These are phyloP conservation scores for Flammula alnicola DNA, from an alignment of 1,284 basidiomycete species.

Conservation along the genomic window DNA sequence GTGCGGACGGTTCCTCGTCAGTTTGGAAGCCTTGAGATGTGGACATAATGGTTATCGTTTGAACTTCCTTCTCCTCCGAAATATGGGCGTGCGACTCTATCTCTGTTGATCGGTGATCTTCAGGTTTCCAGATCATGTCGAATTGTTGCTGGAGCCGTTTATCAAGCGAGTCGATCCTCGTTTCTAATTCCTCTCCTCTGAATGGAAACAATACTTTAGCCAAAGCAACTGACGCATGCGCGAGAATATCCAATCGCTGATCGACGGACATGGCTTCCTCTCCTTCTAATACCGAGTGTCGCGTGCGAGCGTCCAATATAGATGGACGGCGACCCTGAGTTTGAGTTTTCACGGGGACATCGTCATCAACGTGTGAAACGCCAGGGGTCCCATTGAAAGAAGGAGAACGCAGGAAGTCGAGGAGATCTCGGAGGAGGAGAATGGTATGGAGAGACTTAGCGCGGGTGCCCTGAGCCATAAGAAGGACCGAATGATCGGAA, in stretches of 20 bases:
- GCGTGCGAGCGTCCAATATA: constrained; percentile 1
- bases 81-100: neutral
- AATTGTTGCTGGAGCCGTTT: constrained; percentile 16
- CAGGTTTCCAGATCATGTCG: constrained; percentile 14
- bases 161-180: constrained; percentile 16
- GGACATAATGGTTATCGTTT: neutral
- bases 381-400: neutral
- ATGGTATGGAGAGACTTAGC: constrained; percentile 18
- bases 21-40: constrained; percentile 2
- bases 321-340: no score
- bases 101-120: constrained; percentile 2
- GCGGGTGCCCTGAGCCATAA: constrained; percentile 1
- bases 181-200: constrained; percentile 19
- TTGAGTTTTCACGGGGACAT: no score
- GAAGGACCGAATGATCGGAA: neutral
- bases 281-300: constrained; percentile 9
- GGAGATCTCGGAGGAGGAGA: constrained; percentile 19
- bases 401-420: constrained; percentile 14
- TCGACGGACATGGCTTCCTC: constrained; percentile 17
- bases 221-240: constrained; percentile 19
- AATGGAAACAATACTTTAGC: constrained; percentile 18
- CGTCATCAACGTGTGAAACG: neutral
- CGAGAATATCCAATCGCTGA: constrained; percentile 22
- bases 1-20: neutral
- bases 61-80: constrained; percentile 9